phyloP scores from a whole-genome alignment of 345 rosid species.

The Citrus maxima region DNA sequence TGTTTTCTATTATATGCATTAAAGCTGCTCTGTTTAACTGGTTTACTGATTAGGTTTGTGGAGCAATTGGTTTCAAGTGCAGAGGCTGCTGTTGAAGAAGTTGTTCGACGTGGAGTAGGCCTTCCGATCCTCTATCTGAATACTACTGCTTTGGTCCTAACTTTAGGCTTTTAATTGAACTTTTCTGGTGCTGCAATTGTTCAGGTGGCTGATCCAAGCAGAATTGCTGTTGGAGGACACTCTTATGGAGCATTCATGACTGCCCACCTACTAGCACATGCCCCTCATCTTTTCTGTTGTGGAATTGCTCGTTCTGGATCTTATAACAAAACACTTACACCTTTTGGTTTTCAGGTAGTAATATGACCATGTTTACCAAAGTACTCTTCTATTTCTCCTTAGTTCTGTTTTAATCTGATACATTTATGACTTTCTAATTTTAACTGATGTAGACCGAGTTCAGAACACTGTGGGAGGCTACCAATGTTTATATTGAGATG shows the following conservation, averaged over 20 bases:
- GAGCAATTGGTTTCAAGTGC: slow-evolving; percentile 97
- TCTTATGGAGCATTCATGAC: slow-evolving; percentile 99
- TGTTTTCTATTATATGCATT: no score
- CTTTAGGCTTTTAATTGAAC: slow-evolving; percentile 8
- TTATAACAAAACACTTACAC: slow-evolving; percentile 95
- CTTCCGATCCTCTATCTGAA: slow-evolving; percentile 10
- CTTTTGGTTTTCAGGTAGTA: slow-evolving; percentile 94
- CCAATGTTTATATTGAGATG: slow-evolving; percentile 79
- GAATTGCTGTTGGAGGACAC: slow-evolving; percentile 96
- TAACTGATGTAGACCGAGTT: slow-evolving; percentile 72
- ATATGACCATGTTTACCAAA: not conserved
- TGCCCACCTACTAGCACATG: slow-evolving; percentile 97
- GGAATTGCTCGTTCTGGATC: slow-evolving; percentile 98
- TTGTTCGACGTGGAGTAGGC: slow-evolving; percentile 80
- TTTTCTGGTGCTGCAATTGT: slow-evolving; percentile 19
- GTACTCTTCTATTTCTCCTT: not conserved
- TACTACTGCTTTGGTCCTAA: not conserved
- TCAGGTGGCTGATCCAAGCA: slow-evolving; percentile 87
- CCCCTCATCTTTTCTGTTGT: slow-evolving; percentile 94
- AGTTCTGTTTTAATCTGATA: slow-evolving; percentile 9
- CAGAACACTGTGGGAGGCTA: slow-evolving; percentile 97
- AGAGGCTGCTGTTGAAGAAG: slow-evolving; percentile 99
- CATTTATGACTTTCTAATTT: slow-evolving; percentile 4
- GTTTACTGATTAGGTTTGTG: slow-evolving; percentile 57
- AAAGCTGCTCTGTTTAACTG: not conserved